A percentile compares a stretch with the other conserved stretches of the same genome.
Conservation (phyloP, 768 basidiomycete genomes). For the Trametes gibbosa region DNA sequence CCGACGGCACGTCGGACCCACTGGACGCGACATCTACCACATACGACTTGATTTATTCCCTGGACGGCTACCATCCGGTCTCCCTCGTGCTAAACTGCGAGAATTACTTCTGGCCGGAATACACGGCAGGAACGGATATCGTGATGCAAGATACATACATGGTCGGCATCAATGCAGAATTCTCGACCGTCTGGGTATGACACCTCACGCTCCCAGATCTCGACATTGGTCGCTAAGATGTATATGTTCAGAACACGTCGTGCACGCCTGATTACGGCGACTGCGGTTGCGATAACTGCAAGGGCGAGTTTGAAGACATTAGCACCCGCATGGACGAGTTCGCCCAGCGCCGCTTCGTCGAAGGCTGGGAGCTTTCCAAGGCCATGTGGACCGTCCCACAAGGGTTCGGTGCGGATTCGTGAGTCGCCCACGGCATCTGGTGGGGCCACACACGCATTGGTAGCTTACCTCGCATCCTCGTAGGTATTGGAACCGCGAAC, state of each 20-base stretch:
- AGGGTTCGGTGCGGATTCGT: slow-evolving; percentile 58
- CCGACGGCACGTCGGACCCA: slow-evolving; percentile 68
- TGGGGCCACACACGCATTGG: not conserved
- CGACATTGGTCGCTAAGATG: not conserved
- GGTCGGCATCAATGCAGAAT: slow-evolving; percentile 59
- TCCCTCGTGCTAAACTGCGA: slow-evolving; percentile 54
- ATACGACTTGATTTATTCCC: slow-evolving; percentile 44
- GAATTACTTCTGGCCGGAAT: slow-evolving; percentile 60
- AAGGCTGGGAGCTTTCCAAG: slow-evolving; percentile 68
- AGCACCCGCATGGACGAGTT: slow-evolving; percentile 66
- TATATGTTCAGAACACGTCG: slow-evolving; percentile 35
- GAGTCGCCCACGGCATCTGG: slow-evolving; percentile 2
- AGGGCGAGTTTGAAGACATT: slow-evolving; percentile 67
- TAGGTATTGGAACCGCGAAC: slow-evolving; percentile 60
- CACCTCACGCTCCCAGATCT: not conserved
- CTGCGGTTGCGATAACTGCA: slow-evolving; percentile 74
- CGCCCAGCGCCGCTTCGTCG: slow-evolving; percentile 51
- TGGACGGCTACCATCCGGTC: slow-evolving; percentile 59
- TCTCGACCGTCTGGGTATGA: slow-evolving; percentile 51
- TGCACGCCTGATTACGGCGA: slow-evolving; percentile 68
- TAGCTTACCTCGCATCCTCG: slow-evolving; percentile 1
- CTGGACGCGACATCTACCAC: slow-evolving; percentile 51
- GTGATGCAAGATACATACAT: slow-evolving; percentile 66
- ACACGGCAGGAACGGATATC: slow-evolving; percentile 65
- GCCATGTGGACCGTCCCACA: slow-evolving; percentile 81